Conservation (phyloP, 495 filamentous ascomycete genomes). For the Thermochaetoides thermophila region DNA sequence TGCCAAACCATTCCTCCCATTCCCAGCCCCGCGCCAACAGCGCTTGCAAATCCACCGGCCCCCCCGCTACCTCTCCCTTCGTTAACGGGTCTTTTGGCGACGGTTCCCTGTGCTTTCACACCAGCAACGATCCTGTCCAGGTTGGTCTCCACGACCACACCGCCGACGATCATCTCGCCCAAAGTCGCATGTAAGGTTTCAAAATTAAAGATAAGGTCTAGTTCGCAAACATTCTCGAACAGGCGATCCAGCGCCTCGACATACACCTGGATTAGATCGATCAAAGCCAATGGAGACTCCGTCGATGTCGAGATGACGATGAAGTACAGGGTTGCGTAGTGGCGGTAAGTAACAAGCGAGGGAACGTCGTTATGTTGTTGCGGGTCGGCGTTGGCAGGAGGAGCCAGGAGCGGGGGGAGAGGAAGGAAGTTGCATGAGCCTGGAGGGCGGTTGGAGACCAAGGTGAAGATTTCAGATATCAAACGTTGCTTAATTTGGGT, state of each 20-base stretch:
- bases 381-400: constrained; percentile 44
- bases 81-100: constrained; percentile 56
- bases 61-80: constrained; percentile 28
- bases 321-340: constrained; percentile 97
- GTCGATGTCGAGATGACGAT: constrained; percentile 96
- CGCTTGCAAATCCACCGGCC: constrained; percentile 15
- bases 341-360: constrained; percentile 91
- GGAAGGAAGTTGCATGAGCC: constrained; percentile 97
- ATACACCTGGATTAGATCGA: constrained; percentile 95
- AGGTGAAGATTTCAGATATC: constrained; percentile 94
- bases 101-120: constrained; percentile 61
- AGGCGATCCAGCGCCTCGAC: constrained; percentile 88
- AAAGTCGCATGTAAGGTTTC: constrained; percentile 88
- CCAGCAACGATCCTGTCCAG: constrained; percentile 75
- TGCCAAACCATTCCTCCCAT: constrained; percentile 47
- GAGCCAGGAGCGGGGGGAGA: constrained; percentile 34
- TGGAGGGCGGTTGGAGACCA: constrained; percentile 73
- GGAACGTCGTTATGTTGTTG: constrained; percentile 62
- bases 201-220: constrained; percentile 97
- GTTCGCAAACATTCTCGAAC: constrained; percentile 96
- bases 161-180: constrained; percentile 90
- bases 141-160: constrained; percentile 88
- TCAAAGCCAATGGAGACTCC: constrained; percentile 85
- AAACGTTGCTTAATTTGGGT: constrained; percentile 90
- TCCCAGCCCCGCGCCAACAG: constrained; percentile 28